Percentiles rank a stretch among this genome's conserved stretches.
Evolutionary conservation across 345 rosid species (phyloP).

Genomic region (Dipteronia dyeriana): DNA sequence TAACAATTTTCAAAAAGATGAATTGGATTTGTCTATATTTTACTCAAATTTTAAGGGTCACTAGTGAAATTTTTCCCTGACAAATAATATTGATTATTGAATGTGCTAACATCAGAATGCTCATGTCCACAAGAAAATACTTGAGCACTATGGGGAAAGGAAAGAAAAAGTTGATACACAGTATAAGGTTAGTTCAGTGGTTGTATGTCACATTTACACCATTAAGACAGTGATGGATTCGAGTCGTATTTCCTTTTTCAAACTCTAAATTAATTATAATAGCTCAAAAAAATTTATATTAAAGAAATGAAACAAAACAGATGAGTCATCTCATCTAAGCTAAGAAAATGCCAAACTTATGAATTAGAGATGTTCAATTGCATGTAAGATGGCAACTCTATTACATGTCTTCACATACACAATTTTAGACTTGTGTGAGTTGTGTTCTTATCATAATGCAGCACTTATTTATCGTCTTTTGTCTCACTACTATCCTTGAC

Average conservation of each 20-base stretch:
- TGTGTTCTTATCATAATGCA: not conserved
- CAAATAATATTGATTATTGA: not conserved
- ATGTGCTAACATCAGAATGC: conserved; percentile 1
- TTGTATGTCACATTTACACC: too few relatives aligned
- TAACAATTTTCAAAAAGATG: too few relatives aligned
- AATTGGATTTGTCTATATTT: too few relatives aligned
- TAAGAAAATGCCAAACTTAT: conserved; percentile 8
- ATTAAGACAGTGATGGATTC: too few relatives aligned
- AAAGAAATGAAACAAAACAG: not conserved
- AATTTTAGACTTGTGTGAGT: conserved; percentile 5
- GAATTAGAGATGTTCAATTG: not conserved
- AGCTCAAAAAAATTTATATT: too few relatives aligned
- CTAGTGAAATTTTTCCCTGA: not conserved
- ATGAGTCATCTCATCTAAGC: conserved; percentile 15
- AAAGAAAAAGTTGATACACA: conserved; percentile 6
- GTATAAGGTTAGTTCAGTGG: too few relatives aligned
- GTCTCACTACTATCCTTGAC: not conserved
- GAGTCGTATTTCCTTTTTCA: too few relatives aligned
- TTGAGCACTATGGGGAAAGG: conserved; percentile 9
- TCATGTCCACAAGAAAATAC: conserved; percentile 6
- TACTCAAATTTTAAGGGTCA: not conserved
- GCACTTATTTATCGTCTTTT: conserved; percentile 4
- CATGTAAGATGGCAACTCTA: conserved; percentile 10
- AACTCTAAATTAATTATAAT: too few relatives aligned
- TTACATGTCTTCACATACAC: not conserved